Base-by-base conservation (phyloP, 805 yeast species). In the Maudiozyma serrabonitensis region DNA sequence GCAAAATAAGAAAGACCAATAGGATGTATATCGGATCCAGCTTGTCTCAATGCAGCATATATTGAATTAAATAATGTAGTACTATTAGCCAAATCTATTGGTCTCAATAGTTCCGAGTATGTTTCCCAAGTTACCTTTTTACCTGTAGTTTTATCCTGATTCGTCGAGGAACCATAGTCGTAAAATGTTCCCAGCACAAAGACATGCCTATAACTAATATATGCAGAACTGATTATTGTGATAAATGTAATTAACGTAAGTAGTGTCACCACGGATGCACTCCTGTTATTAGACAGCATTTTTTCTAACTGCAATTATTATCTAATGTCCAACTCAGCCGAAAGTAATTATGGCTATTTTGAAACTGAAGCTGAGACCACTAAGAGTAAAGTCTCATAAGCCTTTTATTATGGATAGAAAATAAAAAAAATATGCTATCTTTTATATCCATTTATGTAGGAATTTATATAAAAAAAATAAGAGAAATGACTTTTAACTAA, bases 1-100 rank as follows among this genome's bases (percentile, higher is more conserved):
- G 87, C 84, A 40, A 80, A 71, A 53, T 72, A 78, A 6, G 78
- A 70, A 18, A 81, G 79, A 3, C 84, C 79, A 13, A 74, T 71
- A 0, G 87, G 84, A 46, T 73, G 68, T 28, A 79, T 54, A 59
- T 78, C 78, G 13, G 78, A 66, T 45, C 73, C 72, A 46, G 75
- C 74, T 52, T 76, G 78, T 54, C 75, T 77, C 47, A 78, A 59
- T 0, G 79, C 81, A 39, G 76, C 74, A 46, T 75, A 67, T 13
- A 81, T 71, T 3, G 81, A 70, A 54, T 78, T 79, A 64, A 81
- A 80, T 2, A 81, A 58, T 1, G 81, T 76, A 0, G 79, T 63
- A 26, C 84, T 81, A 53, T 80, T 79, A 4, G 51, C 63, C 3
- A 73, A 56, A 50, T 75, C 75, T 26, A 78, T 63, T 1, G 67